A percentile compares a stretch with the other conserved stretches of the same genome.
phyloP scores from a whole-genome alignment of 169 alveolate genomes.

The Plasmodium coatneyi region DNA sequence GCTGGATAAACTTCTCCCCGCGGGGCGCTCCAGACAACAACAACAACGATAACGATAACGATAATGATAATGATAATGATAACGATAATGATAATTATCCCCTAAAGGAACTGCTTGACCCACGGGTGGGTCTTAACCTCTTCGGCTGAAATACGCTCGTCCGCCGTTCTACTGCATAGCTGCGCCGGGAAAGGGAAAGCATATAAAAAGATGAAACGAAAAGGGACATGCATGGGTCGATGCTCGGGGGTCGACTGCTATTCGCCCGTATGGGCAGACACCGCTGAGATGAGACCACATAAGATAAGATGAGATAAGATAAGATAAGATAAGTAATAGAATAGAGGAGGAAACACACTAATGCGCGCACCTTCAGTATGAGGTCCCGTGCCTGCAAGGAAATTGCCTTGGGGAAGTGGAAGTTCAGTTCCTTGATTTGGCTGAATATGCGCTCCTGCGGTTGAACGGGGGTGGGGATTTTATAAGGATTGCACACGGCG shows the following conservation, averaged over 20 bases:
- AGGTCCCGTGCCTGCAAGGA: conserved; percentile 44
- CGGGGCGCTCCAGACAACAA: neutral
- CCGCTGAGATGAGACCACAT: neutral
- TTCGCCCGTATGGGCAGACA: neutral
- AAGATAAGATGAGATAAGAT: neutral
- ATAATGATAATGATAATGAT: too few species aligned
- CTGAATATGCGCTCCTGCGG: conserved; percentile 57
- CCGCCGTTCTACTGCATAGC: conserved; percentile 69
- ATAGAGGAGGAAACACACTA: neutral
- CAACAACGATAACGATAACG: too few species aligned
- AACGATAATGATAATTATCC: neutral
- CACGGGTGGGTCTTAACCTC: conserved; percentile 70
- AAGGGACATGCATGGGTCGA: neutral
- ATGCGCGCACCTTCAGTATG: conserved; percentile 33
- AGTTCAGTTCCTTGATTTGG: conserved; percentile 59
- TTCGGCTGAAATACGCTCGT: conserved; percentile 63
- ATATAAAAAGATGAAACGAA: neutral
- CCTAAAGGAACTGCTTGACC: conserved; percentile 51
- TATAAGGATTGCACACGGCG: neutral
- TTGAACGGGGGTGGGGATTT: neutral
- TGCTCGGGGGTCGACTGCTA: neutral
- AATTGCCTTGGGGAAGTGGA: conserved; percentile 60
- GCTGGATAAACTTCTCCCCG: neutral
- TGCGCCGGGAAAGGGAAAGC: neutral
- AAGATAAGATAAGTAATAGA: neutral